These are phyloP conservation scores for Termitomyces sp. DNA, from an alignment of 768 basidiomycete genomes.

Conservation along the genomic window DNA sequence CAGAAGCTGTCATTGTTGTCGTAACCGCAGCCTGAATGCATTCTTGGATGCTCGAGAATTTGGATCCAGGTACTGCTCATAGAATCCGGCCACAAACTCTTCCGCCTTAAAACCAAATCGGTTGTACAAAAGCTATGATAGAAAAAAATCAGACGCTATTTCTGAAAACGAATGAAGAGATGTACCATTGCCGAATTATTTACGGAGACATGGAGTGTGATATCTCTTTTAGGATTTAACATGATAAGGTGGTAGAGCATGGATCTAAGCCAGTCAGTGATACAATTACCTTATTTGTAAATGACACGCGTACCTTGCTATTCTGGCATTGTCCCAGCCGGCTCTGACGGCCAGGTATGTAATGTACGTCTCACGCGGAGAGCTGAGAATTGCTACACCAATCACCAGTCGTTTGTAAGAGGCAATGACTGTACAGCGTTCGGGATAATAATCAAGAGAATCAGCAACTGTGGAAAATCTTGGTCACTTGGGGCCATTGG, in stretches of 20 bases:
- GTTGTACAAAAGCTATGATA: slow-evolving; percentile 72
- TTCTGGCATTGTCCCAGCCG: slow-evolving; percentile 78
- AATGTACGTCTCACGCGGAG: slow-evolving; percentile 78
- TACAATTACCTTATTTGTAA: slow-evolving; percentile 4
- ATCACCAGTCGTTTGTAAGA: slow-evolving; percentile 68
- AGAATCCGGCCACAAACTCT: slow-evolving; percentile 79
- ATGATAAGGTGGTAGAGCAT: slow-evolving; percentile 77
- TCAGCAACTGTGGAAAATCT: slow-evolving; percentile 51
- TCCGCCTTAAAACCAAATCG: slow-evolving; percentile 87
- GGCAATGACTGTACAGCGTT: slow-evolving; percentile 73
- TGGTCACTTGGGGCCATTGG: not conserved
- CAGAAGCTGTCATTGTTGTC: slow-evolving; percentile 34
- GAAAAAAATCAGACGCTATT: not conserved
- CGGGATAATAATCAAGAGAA: slow-evolving; percentile 63
- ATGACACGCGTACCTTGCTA: slow-evolving; percentile 55
- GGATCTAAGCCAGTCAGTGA: slow-evolving; percentile 36
- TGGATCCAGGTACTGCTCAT: slow-evolving; percentile 71
- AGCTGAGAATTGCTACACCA: slow-evolving; percentile 71
- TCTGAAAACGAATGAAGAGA: not conserved
- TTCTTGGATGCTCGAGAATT: slow-evolving; percentile 74
- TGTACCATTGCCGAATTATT: slow-evolving; percentile 78
- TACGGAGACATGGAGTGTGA: slow-evolving; percentile 78
- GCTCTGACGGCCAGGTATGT: slow-evolving; percentile 76
- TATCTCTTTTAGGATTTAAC: slow-evolving; percentile 70
- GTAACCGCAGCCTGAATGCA: slow-evolving; percentile 72